Evolutionary conservation across 352 stramenopile species (phyloP).

Genomic region (Phytophthora sansomeana): DNA sequence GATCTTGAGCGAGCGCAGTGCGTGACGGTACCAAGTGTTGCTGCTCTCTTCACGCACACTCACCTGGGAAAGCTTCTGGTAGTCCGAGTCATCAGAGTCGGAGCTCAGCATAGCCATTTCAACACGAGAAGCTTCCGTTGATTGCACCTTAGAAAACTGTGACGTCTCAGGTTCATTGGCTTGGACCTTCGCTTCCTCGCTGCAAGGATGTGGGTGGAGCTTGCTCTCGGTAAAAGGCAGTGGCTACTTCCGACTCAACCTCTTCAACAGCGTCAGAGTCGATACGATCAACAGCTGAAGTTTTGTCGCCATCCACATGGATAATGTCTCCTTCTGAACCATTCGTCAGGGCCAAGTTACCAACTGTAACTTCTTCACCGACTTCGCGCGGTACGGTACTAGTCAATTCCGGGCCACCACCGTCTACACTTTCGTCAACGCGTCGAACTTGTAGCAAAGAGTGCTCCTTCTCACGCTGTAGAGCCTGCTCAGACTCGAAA

Average conservation of each 20-base stretch:
- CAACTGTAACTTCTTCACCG: slow-evolving; percentile 2
- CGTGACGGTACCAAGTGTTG: slow-evolving; percentile 41
- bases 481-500: slow-evolving; percentile 29
- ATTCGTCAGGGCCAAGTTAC: slow-evolving; percentile 1
- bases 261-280: not conserved
- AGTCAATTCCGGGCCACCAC: not conserved
- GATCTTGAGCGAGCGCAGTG: slow-evolving; percentile 49
- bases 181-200: not conserved
- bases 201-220: not conserved
- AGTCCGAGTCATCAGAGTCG: slow-evolving; percentile 31
- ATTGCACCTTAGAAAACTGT: not conserved
- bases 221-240: not conserved
- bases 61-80: slow-evolving; percentile 49
- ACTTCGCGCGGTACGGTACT: not conserved
- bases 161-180: slow-evolving; percentile 1
- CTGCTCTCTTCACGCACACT: slow-evolving; percentile 24
- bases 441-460: slow-evolving; percentile 22
- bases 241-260: slow-evolving; percentile 2
- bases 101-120: not conserved
- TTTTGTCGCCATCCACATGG: not conserved
- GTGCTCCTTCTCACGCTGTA: slow-evolving; percentile 30
- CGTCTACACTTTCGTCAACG: slow-evolving; percentile 10
- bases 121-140: slow-evolving; percentile 1
- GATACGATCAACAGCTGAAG: not conserved
- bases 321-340: not conserved